Base-by-base conservation (phyloP, 163 green algal species). In the Chlorella variabilis region DNA sequence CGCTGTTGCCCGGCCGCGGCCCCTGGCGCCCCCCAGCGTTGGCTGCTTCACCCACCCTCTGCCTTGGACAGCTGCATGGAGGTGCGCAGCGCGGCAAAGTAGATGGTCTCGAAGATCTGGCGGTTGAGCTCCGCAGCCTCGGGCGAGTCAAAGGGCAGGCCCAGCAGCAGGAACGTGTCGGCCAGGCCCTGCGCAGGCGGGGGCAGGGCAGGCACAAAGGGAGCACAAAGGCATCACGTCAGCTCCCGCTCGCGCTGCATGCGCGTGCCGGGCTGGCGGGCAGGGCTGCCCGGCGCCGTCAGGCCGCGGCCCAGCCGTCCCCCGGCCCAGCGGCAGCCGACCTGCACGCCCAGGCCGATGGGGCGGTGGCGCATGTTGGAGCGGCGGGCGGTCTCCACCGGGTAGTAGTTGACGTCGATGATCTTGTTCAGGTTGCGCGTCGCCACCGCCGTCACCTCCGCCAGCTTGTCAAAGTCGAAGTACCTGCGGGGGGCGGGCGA, bases 381-480 rank as follows among this genome's bases (percentile, higher is more conserved):
- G 42, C 85, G 80, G 56, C 91, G 84, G 2, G 96, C 96, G 4
- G 92, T 94, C 84, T 98, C 93, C 8, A 96, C 93, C 0, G 97
- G 97, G 88, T 99, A 99, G 93, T 94, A 98, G 93, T 99, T 99
- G 85, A 98, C 89, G 87, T 99, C 97, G 82, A 99, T 99, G 89
- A 99, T 98, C 77, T 95, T 94, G 90, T 99, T 99, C 34, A 99
- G 88, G 91, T 98, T 99, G 79, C 87, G 90, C 6, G 96, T 97
- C n/a, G 96, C 95, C 73, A 85, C 77, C 15, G 36, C 63, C 1
- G 91, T 93, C 25, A 97, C 93, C 86, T 99, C 96, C 4, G 75
- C 86, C 45, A 99, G 94, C 84, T 95, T 96, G 11, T 97, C 93
- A 85, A 98, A 98, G 84, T 99, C 97, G 83, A 99, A 99, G 86